Base-by-base conservation (phyloP, 73 alveolate species). In the Uronychia setigera region DNA sequence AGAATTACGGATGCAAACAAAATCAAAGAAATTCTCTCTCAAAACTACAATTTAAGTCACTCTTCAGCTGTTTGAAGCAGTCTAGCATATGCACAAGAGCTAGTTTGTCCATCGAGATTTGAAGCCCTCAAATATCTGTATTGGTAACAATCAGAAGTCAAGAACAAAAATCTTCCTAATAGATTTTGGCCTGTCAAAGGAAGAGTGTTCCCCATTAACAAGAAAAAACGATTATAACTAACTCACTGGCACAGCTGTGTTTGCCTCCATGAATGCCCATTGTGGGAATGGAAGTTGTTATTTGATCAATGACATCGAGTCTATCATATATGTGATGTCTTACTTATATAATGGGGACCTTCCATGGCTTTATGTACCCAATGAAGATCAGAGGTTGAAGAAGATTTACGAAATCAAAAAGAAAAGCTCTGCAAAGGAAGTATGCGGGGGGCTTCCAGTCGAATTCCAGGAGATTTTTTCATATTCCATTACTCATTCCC, bases 321-420 rank as follows among this genome's bases (percentile, higher is more conserved):
- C 95, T 29, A 90, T 91, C 57, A 95, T 96, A 31, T 94, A 94
- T 58, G 95, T 94, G 77, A 80, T 94, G 31, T 84, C 87, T 32
- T 88, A 94, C 83, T 80, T 93, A 76, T 82, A 86, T 76, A 81
- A 87, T 59, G 98, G 98, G 28, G 80, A 81, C 79, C 93, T 87
- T 30, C 95, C 96, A 0, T 87, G 98, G 96, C 92, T 26, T 26
- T 76, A 29, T 76, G 82, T 76, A 19, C n/a, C n/a, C 5, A 19
- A 5, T 5, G 67, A 46, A 11, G 67, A 46, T 19, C n/a, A 19
- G 19, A 46, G 67, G 19, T 46, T 46, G 19, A 46, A 46, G 67
- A 46, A 46, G 19, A 46, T 46, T 46, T 46, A 46, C 19, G 67
- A 46, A 46, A 46, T 46, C n/a, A 46, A 46, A 46, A 46, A 46